phyloP scores from a whole-genome alignment of 2,329 filamentous ascomycete species.

The Didymellaceae sp. region DNA sequence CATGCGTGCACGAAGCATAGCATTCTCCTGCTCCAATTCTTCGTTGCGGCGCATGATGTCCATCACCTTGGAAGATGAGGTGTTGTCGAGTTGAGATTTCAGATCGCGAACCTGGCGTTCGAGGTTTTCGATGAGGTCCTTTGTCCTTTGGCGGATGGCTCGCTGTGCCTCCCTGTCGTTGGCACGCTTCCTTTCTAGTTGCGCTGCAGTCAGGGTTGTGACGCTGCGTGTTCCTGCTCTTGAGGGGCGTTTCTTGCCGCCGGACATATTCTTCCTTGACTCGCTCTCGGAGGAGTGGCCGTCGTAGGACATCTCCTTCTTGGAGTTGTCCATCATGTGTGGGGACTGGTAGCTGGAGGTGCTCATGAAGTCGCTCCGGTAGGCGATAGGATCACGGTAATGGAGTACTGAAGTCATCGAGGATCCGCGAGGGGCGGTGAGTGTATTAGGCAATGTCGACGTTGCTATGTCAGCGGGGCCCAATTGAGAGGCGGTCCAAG shows the following conservation, averaged over 20 bases:
- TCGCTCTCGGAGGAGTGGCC: constrained; percentile 50
- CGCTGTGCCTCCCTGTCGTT: constrained; percentile 67
- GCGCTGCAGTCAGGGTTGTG: constrained; percentile 62
- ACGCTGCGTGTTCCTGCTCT: constrained; percentile 65
- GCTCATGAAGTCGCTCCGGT: constrained; percentile 49
- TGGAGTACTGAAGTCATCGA: constrained; percentile 52
- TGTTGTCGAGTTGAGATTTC: constrained; percentile 55
- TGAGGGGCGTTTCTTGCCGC: constrained; percentile 57
- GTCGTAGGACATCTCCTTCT: constrained; percentile 47
- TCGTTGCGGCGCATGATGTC: constrained; percentile 61
- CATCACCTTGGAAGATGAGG: constrained; percentile 55
- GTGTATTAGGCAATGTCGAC: constrained; percentile 36
- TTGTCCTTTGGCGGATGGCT: constrained; percentile 65
- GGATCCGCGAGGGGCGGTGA: constrained; percentile 45
- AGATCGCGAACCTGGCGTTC: constrained; percentile 62
- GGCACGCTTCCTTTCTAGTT: constrained; percentile 65
- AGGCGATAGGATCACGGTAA: constrained; percentile 48
- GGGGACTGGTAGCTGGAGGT: constrained; percentile 42
- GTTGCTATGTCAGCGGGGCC: constrained; percentile 44
- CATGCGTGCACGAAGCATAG: constrained; percentile 58
- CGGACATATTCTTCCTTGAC: constrained; percentile 45
- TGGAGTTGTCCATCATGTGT: constrained; percentile 47
- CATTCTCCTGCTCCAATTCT: constrained; percentile 62
- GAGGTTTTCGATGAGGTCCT: constrained; percentile 65
- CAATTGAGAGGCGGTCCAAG: constrained; percentile 31